phyloP scores from a whole-genome alignment of 768 basidiomycete species.

The Lactifluus subvellereus region DNA sequence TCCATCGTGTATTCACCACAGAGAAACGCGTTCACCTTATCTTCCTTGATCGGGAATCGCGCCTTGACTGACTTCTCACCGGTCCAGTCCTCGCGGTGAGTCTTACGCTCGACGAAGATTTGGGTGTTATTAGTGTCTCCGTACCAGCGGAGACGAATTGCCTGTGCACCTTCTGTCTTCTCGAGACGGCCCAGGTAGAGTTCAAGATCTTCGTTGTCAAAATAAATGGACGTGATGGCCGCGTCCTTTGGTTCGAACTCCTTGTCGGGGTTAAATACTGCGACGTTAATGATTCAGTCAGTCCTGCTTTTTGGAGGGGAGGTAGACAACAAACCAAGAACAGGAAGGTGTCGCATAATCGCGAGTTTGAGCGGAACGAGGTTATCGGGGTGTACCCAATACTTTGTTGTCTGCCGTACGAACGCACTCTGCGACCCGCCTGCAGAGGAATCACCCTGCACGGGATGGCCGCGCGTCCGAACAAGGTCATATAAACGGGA shows the following conservation, averaged over 20 bases:
- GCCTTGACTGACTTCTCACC: constrained; percentile 99
- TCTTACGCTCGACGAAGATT: constrained; percentile 88
- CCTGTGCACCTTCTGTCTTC: constrained; percentile 98
- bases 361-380: constrained; percentile 89
- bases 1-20: constrained; percentile 90
- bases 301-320: background rate
- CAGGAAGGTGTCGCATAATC: constrained; percentile 87
- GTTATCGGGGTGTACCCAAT: constrained; percentile 98
- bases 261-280: constrained; percentile 92
- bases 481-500: constrained; percentile 94
- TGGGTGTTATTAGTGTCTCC: constrained; percentile 77
- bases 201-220: constrained; percentile 92
- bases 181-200: constrained; percentile 94
- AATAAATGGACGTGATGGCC: constrained; percentile 96
- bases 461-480: constrained; percentile 90
- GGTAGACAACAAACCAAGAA: constrained; percentile 58
- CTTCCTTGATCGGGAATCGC: constrained; percentile 91
- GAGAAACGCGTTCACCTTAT: constrained; percentile 86
- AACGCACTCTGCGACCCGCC: constrained; percentile 97
- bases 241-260: constrained; percentile 84
- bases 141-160: constrained; percentile 95
- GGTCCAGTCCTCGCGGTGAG: constrained; percentile 98
- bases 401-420: constrained; percentile 97
- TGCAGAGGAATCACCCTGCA: constrained; percentile 88
- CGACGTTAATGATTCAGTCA: constrained; percentile 14